phyloP scores from a whole-genome alignment of 257 asterid genomes.

The Ligustrum vulgare region DNA sequence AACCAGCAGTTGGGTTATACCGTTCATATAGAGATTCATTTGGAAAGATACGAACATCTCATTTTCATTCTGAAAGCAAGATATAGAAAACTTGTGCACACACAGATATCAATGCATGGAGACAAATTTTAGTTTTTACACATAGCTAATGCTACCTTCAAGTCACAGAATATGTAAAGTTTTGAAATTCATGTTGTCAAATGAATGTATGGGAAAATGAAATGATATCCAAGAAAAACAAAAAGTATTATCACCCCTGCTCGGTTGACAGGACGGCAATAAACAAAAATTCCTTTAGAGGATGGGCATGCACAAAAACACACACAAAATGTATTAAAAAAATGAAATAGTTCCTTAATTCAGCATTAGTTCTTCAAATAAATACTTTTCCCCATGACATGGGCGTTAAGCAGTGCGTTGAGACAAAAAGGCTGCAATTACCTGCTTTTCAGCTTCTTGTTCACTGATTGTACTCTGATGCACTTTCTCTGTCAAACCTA shows the following conservation, averaged over 20 bases:
- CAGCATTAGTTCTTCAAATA: background rate
- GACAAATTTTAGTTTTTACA: background rate
- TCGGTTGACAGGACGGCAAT: no score
- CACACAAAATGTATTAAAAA: no score
- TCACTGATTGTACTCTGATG: conserved; percentile 72
- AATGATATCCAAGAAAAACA: background rate
- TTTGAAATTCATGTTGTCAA: background rate
- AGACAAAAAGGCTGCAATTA: conserved; percentile 24
- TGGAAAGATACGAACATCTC: no score
- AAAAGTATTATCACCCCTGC: background rate
- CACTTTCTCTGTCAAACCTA: conserved; percentile 89
- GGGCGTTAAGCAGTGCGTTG: conserved; percentile 11
- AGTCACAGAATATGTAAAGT: background rate
- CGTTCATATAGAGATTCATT: no score
- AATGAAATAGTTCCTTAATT: background rate
- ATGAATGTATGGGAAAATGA: background rate
- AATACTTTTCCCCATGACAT: background rate
- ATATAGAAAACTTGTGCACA: background rate
- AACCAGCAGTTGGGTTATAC: no score
- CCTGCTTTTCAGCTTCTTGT: conserved; percentile 92
- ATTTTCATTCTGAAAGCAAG: no score
- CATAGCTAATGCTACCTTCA: background rate
- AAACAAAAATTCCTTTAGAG: no score
- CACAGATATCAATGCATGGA: background rate
- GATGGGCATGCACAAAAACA: no score